Base-by-base conservation (phyloP, 1,284 basidiomycete genomes). In the Heterobasidion annosum region DNA sequence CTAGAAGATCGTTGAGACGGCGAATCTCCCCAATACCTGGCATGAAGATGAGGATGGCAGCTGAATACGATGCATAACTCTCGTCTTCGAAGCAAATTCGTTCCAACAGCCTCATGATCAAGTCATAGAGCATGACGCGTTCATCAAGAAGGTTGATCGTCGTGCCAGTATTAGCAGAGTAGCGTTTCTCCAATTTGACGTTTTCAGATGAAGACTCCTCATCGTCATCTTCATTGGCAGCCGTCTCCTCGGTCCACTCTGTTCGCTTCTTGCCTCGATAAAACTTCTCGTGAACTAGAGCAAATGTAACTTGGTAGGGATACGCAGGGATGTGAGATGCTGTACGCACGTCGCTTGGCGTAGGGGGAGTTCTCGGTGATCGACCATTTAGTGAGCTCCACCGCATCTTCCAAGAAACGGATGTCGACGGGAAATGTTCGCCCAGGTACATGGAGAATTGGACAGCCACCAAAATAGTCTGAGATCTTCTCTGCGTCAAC, bases 351-450 rank as follows among this genome's bases (percentile, higher is more conserved):
- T 59, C 83, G 79, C 51, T 83, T 75, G 4, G 91, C 93, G 68
- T 95, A 98, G 1, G 83, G 88, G 0, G 95, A 98, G 50, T 77
- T 81, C 62, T 91, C 86, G n/a, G 79, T 75, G 57, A 99, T 82
- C 18, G 81, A 76, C 88, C 95, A 99, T n/a, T 81, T 75, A 10
- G 88, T 85, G 56, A 82, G 75, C 69, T 99, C 89, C 32, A 99
- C 79, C 0, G 92, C 94, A 68, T 99, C 97, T 68, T 99, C 97
- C 8, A 99, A 74, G 65, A 85, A 99, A 50, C 82, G 78, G 16
- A 91, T 78, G 50, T 92, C 85, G 10, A 99, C 97, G 8, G 97
- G 96, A 74, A 93, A 99, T 0, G 95, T 98, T n/a, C 97, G 82
- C 1, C 97, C 97, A 8, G 96, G 96, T 15, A 99, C 91, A 59